Base-by-base conservation (phyloP, 768 basidiomycete species). In the Leccinum longicurvipes region DNA sequence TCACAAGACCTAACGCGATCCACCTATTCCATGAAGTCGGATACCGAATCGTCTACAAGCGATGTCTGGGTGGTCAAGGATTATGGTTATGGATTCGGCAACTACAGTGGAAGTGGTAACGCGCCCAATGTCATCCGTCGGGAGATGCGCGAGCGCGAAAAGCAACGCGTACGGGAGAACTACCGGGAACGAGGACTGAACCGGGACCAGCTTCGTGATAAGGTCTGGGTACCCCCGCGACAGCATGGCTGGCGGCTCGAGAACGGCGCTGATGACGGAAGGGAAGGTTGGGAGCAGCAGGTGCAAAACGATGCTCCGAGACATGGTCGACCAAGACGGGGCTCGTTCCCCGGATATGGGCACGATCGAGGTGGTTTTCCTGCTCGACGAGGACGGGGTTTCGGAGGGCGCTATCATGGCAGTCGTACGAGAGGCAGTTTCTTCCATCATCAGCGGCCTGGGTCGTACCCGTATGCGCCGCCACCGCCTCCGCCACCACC, bases 51-150 rank as follows among this genome's bases (percentile, higher is more conserved):
- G 10, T 47, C 61, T 19, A 42, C 58, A 9, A 72, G 71, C 31
- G 77, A 76, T 47, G 74, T 78, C 11, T 81, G 79, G 67, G 77
- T 78, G 53, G 85, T 87, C 44, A 79, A 76, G 57, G 77, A 87
- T 61, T 86, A 76, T 53, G 86, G 86, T 9, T 87, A 73, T 62
- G 85, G 85, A 5, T 87, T 87, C 58, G 86, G 86, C 1, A 69
- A 73, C 12, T 67, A 69, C 10, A 73, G 75, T 57, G 76, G 74
- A 4, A 60, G 59, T 4, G 74, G 74, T 4, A 73, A 75, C 27
- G 70, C 72, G 2, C 61, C 69, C 1, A 58, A 66, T 1, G 55
- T 69, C 9, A 55, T 61, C 5, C 72, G 69, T 23, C 62, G 53
- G 67, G 70, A 62, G 63, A 71, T 60, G 56, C 66, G 64, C 52